Evolutionary conservation across 2,329 filamentous ascomycete genomes (phyloP), one percentile per base, ranked within the genome.

Genomic region (Colletotrichum simmondsii): DNA sequence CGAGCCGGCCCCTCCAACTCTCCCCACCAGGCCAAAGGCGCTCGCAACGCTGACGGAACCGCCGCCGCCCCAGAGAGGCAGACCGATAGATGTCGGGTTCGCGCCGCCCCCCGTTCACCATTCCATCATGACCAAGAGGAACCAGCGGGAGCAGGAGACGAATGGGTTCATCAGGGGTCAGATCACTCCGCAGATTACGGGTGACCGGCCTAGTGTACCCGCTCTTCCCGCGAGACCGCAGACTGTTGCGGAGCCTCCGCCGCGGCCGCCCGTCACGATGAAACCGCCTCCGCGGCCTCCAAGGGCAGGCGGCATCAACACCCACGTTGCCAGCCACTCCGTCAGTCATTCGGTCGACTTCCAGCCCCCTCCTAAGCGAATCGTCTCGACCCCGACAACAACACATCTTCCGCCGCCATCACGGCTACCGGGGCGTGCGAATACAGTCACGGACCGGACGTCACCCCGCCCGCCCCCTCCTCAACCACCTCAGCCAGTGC

Each of bases 51-150:
- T 79, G 12, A 77, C 76, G n/a, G 77, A 79, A 12, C 61, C 75
- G 19, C 70, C 76, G 26, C 71, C 76, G 19, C 66, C 60, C 24
- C 65, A 62, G 53, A 80, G 81, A 63, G 77, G 81, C 5, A 81
- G 78, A 61, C 81, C 81, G 3, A 54, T 81, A 22, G 80, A 84
- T 11, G 61, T 76, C 5, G 76, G 76, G 75, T 89, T 85, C 68
- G 88, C 91, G 4, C 86, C 88, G 2, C 88, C 88, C 3, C 87
- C 88, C 1, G 75, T 87, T 5, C 90, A 91, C 76, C 87, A 85
- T 72, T 82, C 87, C 0, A 74, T 87, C 26, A 83, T 80, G 35
- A 84, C 74, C 28, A 86, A 81, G 75, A 83, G 86, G 65, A 83
- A 83, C 73, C 84, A 88, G 46, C 84, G 84, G 68, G 84, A 87